Evolutionary conservation across 2,329 filamentous ascomycete species (phyloP), one percentile per base, ranked within the genome.

Genomic region (Talaromyces sp.): DNA sequence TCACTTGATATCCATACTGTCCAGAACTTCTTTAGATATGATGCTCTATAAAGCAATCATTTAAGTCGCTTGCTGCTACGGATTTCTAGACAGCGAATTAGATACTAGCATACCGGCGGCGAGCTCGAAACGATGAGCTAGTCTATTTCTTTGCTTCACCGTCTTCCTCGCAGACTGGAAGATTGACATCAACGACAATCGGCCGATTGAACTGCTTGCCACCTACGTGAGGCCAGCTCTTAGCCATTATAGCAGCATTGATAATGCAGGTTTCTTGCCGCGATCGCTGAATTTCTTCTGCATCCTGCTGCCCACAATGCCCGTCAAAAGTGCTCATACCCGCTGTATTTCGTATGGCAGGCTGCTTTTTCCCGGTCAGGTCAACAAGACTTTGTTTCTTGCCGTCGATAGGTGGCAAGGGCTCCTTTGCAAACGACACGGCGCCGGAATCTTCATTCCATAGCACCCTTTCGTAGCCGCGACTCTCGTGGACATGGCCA

Each of bases 141-240:
- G 31, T 54, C 51, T 54, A 29, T 54, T 46, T 11, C n/a, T 12
- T 24, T 24, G n/a, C 48, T 26, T 35, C 52, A 55, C 29, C 32
- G 24, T 50, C 27, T 43, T 67, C 67, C 55, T 73, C 70, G 78
- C 81, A 84, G 21, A 87, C 77, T 0, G 88, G 87, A 62, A 94
- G 76, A 65, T 92, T 85, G 31, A 95, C 69, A 70, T 96, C 90
- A 12, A 96, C 86, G n/a, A 95, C 87, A 65, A 95, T 88, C 21
- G 91, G 88, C 70, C 92, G 90, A 73, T 92, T 86, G 74, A 89
- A 86, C 63, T 75, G 80, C 71, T 87, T 89, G 17, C 85, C 85
- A 1, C 75, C 79, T 32, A 61, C 67, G 64, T 88, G 85, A 55
- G 87, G 87, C 74, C 85, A 87, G 62, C 83, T 86, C 24, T 81